Conservation (phyloP, 75 land plant species). For the Gnetum montanum region DNA sequence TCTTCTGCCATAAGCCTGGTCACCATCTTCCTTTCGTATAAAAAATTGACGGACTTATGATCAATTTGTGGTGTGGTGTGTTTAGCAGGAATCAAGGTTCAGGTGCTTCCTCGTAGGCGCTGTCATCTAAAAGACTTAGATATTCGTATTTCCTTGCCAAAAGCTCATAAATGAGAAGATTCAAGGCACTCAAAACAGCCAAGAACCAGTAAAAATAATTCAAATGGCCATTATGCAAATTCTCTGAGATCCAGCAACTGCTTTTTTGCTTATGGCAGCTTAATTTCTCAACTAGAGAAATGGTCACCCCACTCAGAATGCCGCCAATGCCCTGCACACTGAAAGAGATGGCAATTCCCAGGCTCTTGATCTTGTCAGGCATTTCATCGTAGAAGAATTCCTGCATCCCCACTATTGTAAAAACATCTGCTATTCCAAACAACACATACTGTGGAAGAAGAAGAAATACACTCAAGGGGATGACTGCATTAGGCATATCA, state of each 20-base stretch:
- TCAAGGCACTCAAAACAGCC: constrained; percentile 23
- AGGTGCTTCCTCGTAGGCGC: not conserved
- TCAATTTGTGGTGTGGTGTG: too few species aligned
- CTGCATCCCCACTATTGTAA: constrained; percentile 83
- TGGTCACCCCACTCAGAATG: constrained; percentile 53
- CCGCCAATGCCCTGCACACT: constrained; percentile 82
- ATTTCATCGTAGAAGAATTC: constrained; percentile 86
- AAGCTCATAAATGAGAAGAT: constrained; percentile 13
- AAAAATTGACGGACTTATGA: too few species aligned
- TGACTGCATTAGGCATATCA: constrained; percentile 4
- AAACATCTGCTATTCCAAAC: constrained; percentile 79
- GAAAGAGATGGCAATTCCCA: constrained; percentile 66
- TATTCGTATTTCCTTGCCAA: constrained; percentile 9
- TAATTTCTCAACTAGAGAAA: constrained; percentile 35
- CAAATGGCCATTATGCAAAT: constrained; percentile 32
- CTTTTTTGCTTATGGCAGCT: constrained; percentile 10
- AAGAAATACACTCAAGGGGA: constrained; percentile 63
- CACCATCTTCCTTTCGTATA: too few species aligned
- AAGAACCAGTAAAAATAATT: constrained; percentile 46
- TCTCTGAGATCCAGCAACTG: constrained; percentile 60
- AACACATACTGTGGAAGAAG: constrained; percentile 82
- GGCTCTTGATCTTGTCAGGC: constrained; percentile 67
- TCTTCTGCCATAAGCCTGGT: too few species aligned
- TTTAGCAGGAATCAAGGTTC: too few species aligned
- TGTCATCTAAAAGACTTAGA: not conserved